Evolutionary conservation across 768 basidiomycete species (phyloP).

Genomic region (Leccinum incarnatum): DNA sequence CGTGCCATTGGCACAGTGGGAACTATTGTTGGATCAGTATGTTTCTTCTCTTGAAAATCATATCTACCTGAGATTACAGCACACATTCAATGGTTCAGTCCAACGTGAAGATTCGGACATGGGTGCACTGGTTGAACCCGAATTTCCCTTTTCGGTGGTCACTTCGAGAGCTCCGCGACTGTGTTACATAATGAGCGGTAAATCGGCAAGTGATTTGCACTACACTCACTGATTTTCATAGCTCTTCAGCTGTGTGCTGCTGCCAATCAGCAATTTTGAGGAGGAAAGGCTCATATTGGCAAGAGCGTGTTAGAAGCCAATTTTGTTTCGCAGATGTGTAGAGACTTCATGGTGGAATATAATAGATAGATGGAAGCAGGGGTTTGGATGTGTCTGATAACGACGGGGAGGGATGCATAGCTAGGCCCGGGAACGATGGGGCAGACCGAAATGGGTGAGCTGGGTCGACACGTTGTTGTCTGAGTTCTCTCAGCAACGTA

Average conservation of each 20-base stretch:
- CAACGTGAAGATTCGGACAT: no score
- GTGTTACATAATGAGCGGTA: no score
- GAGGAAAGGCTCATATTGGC: no score
- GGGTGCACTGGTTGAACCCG: not conserved
- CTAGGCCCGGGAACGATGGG: slow-evolving; percentile 43
- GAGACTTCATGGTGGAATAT: no score
- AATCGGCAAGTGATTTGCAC: no score
- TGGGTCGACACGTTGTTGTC: slow-evolving; percentile 79
- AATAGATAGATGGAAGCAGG: slow-evolving; percentile 68
- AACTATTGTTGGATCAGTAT: not conserved
- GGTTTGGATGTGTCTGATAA: slow-evolving; percentile 46
- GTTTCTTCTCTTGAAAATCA: not conserved
- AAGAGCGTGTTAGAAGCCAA: no score
- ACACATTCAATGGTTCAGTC: no score
- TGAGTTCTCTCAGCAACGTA: slow-evolving; percentile 66
- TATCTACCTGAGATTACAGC: not conserved
- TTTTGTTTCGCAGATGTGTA: no score
- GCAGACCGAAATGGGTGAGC: slow-evolving; percentile 64
- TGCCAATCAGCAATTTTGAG: no score
- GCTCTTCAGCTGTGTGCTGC: no score
- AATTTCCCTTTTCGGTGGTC: not conserved
- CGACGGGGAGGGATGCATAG: slow-evolving; percentile 25
- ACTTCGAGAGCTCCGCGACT: no score
- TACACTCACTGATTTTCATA: no score
- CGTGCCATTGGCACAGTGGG: not conserved